These are phyloP conservation scores for Stachybotrys chlorohalonatus DNA, from an alignment of 2,329 filamentous ascomycete species.

Conservation along the genomic window DNA sequence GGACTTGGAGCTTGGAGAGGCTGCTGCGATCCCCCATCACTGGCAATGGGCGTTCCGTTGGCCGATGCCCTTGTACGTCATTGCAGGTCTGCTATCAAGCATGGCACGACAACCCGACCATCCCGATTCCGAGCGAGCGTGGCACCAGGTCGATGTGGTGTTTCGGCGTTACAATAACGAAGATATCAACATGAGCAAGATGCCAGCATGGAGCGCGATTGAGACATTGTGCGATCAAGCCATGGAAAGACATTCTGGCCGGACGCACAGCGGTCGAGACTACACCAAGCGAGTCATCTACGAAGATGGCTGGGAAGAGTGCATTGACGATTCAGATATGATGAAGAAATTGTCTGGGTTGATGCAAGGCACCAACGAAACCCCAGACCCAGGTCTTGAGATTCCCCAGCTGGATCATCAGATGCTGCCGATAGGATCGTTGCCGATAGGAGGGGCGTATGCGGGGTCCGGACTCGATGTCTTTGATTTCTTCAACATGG, in stretches of 20 bases:
- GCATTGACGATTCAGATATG: background rate
- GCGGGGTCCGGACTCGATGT: constrained; percentile 3
- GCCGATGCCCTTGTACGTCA: constrained; percentile 9
- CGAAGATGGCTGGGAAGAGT: constrained; percentile 11
- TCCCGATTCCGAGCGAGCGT: constrained; percentile 7
- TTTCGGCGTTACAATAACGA: constrained; percentile 10
- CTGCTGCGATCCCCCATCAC: constrained; percentile 4
- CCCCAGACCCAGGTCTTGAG: constrained; percentile 2
- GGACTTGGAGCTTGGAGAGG: constrained; percentile 7
- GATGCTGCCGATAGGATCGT: background rate
- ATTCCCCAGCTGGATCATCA: constrained; percentile 1
- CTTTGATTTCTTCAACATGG: constrained; percentile 7
- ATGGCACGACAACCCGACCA: constrained; percentile 6
- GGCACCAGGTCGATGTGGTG: constrained; percentile 7
- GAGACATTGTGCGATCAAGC: constrained; percentile 8
- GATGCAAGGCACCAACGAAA: background rate
- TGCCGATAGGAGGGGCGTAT: background rate
- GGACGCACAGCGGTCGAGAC: constrained; percentile 4
- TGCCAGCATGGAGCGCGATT: constrained; percentile 7
- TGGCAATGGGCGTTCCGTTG: constrained; percentile 10
- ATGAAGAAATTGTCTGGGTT: background rate
- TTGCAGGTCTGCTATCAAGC: constrained; percentile 5
- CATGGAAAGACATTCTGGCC: constrained; percentile 4
- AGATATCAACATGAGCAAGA: constrained; percentile 6
- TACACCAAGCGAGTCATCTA: constrained; percentile 9